These are phyloP conservation scores for Fusarium newnesense DNA, from an alignment of 2,329 filamentous ascomycete genomes.

Conservation along the genomic window DNA sequence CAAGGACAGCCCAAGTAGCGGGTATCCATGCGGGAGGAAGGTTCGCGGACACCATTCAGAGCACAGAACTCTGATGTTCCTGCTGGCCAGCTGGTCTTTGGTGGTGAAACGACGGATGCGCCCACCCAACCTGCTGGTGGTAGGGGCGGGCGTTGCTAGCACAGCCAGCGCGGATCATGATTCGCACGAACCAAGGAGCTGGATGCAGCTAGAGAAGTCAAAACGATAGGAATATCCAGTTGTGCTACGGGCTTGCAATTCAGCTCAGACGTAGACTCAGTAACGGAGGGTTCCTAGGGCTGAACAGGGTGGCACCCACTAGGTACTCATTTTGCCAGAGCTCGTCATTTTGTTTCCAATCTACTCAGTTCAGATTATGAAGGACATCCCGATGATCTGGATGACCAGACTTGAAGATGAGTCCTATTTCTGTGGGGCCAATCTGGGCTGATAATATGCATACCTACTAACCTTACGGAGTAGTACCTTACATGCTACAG, in stretches of 20 bases:
- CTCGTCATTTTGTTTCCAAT: conserved; percentile 13
- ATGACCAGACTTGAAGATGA: neutral
- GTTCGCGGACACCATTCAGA: conserved; percentile 8
- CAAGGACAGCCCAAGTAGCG: conserved; percentile 8
- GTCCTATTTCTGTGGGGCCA: neutral
- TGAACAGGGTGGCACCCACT: conserved; percentile 36
- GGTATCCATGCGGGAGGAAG: neutral
- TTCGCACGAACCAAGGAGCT: conserved; percentile 36
- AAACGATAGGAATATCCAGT: conserved; percentile 32
- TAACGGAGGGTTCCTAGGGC: conserved; percentile 33
- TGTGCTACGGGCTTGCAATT: conserved; percentile 27
- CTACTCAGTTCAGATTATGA: neutral
- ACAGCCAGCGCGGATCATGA: conserved; percentile 21
- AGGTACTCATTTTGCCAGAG: neutral
- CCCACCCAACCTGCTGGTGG: conserved; percentile 29
- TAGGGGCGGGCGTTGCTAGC: conserved; percentile 35
- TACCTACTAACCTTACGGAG: neutral
- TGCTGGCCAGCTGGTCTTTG: conserved; percentile 25
- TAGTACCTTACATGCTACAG: neutral
- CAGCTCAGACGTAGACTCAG: conserved; percentile 29
- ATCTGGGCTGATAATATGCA: conserved; percentile 16
- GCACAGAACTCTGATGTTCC: conserved; percentile 18
- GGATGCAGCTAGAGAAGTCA: conserved; percentile 37
- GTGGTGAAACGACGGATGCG: conserved; percentile 39
- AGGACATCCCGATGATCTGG: neutral